Base-by-base conservation (phyloP, 768 basidiomycete species). In the Chalciporus piperatus region DNA sequence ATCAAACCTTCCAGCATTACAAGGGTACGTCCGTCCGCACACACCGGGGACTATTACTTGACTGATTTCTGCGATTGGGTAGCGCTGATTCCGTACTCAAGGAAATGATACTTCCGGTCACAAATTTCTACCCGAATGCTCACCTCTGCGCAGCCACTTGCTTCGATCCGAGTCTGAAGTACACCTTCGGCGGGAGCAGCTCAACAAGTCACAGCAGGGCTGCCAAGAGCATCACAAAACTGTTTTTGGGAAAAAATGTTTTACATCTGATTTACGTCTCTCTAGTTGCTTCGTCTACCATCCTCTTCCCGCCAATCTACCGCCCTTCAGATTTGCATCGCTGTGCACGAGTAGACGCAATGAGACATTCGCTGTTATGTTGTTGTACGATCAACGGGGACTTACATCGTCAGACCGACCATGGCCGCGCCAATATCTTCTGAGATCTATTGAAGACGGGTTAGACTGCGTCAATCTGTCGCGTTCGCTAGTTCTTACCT, bases 401-500 rank as follows among this genome's bases (percentile, higher is more conserved):
- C 87, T 67, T 62, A 91, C 90, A 94, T 93, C 9, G 84, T 87
- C 53, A 95, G 74, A 38, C 94, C 94, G 45, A 93, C 91, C 94
- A 98, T 98, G n/a, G 94, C 84, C 42, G 82, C 75, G 17, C 94
- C 94, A 27, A 98, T 68, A 70, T 92, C 76, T 65, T 91, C 87
- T 16, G 91, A 93, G 13, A 90, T 74, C 83, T 85, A 60, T 54
- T 30, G 42, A 49, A 25, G 42, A 27, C 10, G 28, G 30, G 35
- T 64, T 38, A 48, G 27, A 2, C 25, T 41, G 32, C 30, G 37
- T 30, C 38, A 11, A 47, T 44, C 27, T 48, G 16, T 39, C 44
- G 43, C 23, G 20, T 45, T 11, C 17, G 14, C 35, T 16, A 16
- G 45, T 40, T 50, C 64, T 35, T 66, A 92, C 84, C 73, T 98